Evolutionary conservation across 352 stramenopile species (phyloP), one percentile per base, ranked within the genome.

Genomic region (Detonula confervacea): DNA sequence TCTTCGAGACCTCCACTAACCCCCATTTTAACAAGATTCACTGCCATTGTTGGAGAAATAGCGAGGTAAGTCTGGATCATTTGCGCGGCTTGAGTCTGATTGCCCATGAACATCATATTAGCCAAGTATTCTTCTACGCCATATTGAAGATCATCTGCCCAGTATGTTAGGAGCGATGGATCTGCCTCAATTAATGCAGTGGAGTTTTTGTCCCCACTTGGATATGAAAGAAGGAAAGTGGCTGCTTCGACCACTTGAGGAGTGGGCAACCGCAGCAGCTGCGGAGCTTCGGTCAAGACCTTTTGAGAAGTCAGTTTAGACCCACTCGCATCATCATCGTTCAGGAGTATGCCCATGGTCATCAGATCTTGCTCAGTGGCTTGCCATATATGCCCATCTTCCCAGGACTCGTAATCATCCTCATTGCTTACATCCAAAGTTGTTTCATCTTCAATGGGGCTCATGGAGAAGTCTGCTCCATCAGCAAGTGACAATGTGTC

Each of bases 61-160:
- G 5, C 16, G n/a, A 46, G 49, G 52, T 77, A 59, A 24, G 65
- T 62, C 56, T 69, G 20, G 51, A 82, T 77, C 49, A 60, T 77
- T 68, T 82, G 66, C 12, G 68, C n/a, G 0, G 65, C 51, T 22
- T 46, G 9, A 29, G 57, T 69, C 12, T 42, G 2, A 61, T 82
- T 72, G 11, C 74, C 74, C 7, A 55, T 29, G 47, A 66, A 67
- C 74, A 82, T 82, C 74, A 82, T 82, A 52, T 77, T 82, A 33
- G 74, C 39, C 8, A 82, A 47, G 39, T 77, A 82, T 30, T 74
- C 64, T 37, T 70, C 47, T n/a, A 81, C 33, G 2, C 66, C 66
- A 54, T 82, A 72, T 11, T 69, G 46, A 4, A 82, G 59, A 42
- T 77, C 67, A 62, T 77, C 60, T n/a, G 47, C 61, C 22, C 29